Evolutionary conservation across 495 filamentous ascomycete species (phyloP).

Genomic region (Hypoxylon trugodes): DNA sequence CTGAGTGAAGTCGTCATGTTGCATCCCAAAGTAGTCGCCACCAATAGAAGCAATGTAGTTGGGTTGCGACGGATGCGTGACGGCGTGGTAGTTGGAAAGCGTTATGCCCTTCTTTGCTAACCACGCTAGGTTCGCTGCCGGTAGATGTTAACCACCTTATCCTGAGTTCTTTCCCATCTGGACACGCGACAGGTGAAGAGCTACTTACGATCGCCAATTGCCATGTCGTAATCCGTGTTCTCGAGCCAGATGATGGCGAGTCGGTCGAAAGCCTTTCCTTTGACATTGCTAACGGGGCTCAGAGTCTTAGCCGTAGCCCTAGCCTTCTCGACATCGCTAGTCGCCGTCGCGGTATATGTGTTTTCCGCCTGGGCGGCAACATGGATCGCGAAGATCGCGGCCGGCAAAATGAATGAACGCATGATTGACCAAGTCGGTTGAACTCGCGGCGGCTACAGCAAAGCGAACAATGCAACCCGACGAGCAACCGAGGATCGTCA

Average conservation of each 20-base stretch:
- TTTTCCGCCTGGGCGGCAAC: conserved; percentile 39
- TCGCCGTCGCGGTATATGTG: conserved; percentile 42
- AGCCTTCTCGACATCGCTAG: conserved; percentile 41
- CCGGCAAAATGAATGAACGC: conserved; percentile 29
- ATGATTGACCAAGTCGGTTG: conserved; percentile 13
- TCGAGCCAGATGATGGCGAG: conserved; percentile 77
- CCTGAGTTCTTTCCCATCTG: not conserved
- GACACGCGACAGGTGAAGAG: not conserved
- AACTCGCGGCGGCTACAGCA: not conserved
- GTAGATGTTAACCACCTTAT: conserved; percentile 2
- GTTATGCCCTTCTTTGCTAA: conserved; percentile 70
- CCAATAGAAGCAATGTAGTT: conserved; percentile 73
- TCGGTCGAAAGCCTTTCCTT: conserved; percentile 71
- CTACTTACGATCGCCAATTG: conserved; percentile 44
- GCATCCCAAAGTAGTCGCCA: conserved; percentile 74
- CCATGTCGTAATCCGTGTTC: conserved; percentile 68
- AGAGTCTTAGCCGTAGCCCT: conserved; percentile 48
- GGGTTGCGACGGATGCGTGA: conserved; percentile 74
- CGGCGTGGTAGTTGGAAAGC: conserved; percentile 69
- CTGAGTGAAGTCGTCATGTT: conserved; percentile 66
- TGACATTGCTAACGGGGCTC: conserved; percentile 67
- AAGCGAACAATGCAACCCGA: not conserved
- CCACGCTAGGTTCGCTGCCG: conserved; percentile 49
- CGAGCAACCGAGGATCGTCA: not conserved
- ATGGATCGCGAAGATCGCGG: conserved; percentile 21